Conservation (phyloP, 768 basidiomycete species). For the Tulasnella sp. region DNA sequence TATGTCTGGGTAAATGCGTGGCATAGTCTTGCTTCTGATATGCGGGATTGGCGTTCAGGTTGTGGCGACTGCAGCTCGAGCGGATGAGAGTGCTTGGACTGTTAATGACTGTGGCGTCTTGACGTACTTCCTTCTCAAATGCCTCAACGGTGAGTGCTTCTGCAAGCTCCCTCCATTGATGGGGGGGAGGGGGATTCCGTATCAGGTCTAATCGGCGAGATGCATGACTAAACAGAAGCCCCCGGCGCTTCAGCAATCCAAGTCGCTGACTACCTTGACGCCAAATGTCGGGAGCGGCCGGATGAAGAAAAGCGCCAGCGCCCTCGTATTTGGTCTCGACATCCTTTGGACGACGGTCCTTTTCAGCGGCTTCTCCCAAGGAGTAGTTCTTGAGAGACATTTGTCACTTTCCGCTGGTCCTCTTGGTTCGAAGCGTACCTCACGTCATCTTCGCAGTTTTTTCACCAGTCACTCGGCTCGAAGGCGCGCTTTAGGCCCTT, state of each 20-base stretch:
- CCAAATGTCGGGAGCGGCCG: background rate
- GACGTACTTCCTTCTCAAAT: background rate
- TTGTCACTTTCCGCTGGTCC: background rate
- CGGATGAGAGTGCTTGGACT: background rate
- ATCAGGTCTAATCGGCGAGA: background rate
- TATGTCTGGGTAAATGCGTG: background rate
- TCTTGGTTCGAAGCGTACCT: background rate
- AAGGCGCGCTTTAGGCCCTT: background rate
- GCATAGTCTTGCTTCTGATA: background rate
- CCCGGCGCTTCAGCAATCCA: background rate
- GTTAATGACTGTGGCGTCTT: background rate
- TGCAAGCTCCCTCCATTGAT: background rate
- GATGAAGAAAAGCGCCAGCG: background rate
- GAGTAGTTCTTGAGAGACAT: background rate
- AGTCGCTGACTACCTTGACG: background rate
- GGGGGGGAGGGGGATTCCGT: background rate
- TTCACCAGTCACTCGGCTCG: background rate
- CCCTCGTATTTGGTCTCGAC: background rate
- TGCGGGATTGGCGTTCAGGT: background rate
- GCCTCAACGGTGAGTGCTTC: background rate
- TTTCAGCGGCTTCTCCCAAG: background rate
- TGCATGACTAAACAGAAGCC: background rate
- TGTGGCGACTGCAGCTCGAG: background rate
- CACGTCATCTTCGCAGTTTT: too few relatives aligned
- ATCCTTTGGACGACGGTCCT: background rate